These are phyloP conservation scores for Colletotrichum shisoi DNA, from an alignment of 2,329 filamentous ascomycete species.

Conservation along the genomic window DNA sequence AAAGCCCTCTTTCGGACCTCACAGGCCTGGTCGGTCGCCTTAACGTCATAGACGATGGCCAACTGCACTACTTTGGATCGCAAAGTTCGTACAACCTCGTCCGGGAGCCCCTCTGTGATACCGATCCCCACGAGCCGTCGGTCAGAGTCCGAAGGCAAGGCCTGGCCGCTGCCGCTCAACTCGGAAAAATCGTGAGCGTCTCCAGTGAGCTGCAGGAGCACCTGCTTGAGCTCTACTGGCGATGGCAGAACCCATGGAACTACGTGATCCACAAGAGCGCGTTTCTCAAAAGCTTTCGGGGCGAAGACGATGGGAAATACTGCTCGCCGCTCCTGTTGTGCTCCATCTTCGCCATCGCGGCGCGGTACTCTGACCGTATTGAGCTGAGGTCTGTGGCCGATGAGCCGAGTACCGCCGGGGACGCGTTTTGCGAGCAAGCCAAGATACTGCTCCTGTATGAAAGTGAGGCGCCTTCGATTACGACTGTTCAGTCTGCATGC, in stretches of 20 bases:
- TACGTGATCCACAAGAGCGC: slow-evolving; percentile 42
- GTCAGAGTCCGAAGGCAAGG: slow-evolving; percentile 31
- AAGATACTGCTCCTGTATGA: slow-evolving; percentile 42
- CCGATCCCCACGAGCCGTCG: slow-evolving; percentile 20
- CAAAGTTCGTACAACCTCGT: slow-evolving; percentile 42
- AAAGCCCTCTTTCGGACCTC: slow-evolving; percentile 37
- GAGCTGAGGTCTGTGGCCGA: slow-evolving; percentile 40
- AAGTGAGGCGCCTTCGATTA: slow-evolving; percentile 41
- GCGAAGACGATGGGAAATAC: slow-evolving; percentile 29
- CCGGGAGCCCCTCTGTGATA: background rate
- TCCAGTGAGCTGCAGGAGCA: slow-evolving; percentile 42
- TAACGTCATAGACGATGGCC: slow-evolving; percentile 40
- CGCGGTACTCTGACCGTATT: slow-evolving; percentile 42
- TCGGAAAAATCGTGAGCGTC: slow-evolving; percentile 32
- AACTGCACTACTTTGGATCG: slow-evolving; percentile 43
- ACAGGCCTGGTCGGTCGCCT: slow-evolving; percentile 36
- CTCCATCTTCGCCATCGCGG: slow-evolving; percentile 41
- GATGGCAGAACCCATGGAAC: slow-evolving; percentile 45
- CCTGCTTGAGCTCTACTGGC: slow-evolving; percentile 43
- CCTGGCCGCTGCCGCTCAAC: slow-evolving; percentile 31
- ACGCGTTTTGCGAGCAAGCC: slow-evolving; percentile 41
- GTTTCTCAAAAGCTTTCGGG: slow-evolving; percentile 39
- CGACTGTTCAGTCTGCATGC: slow-evolving; percentile 42
- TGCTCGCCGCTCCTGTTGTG: slow-evolving; percentile 42
- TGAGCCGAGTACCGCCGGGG: slow-evolving; percentile 41